Percentiles rank a stretch among this genome's conserved stretches.
These are phyloP conservation scores for Styphnolobium japonicum DNA, from an alignment of 306 rosid genomes.

Conservation along the genomic window DNA sequence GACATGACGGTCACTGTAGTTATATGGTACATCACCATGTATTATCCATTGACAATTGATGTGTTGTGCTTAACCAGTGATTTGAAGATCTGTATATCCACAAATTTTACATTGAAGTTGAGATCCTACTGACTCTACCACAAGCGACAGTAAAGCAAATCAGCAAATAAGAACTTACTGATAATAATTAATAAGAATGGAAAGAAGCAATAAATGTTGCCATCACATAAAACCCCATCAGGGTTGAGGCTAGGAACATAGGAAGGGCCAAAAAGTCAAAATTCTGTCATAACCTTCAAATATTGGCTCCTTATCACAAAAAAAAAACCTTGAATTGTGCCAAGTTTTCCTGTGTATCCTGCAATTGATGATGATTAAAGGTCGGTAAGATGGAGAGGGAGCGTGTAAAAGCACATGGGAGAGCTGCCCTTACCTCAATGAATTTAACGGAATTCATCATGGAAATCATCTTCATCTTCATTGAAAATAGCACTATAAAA, in stretches of 20 bases:
- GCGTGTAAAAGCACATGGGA: not conserved
- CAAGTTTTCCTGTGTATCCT: constrained; percentile 36
- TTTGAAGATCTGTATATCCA: constrained; percentile 26
- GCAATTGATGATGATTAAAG: constrained; percentile 19
- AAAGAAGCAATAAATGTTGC: constrained; percentile 27
- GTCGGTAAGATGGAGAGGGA: too few relatives aligned
- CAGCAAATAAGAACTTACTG: constrained; percentile 30
- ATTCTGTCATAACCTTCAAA: constrained; percentile 20
- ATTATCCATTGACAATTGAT: constrained; percentile 32
- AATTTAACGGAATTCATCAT: constrained; percentile 86
- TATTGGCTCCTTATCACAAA: not conserved
- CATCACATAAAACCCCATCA: constrained; percentile 24
- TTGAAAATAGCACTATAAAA: constrained; percentile 91
- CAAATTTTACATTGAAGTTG: constrained; percentile 31
- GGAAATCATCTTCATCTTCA: constrained; percentile 78
- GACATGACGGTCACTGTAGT: not conserved
- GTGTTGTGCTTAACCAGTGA: constrained; percentile 15
- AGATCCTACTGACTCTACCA: constrained; percentile 23
- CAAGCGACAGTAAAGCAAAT: constrained; percentile 26
- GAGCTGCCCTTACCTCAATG: constrained; percentile 33
- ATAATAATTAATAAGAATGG: constrained; percentile 31
- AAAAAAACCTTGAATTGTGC: not conserved
- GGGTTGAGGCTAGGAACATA: constrained; percentile 15
- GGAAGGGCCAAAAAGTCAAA: constrained; percentile 18
- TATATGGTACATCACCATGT: constrained; percentile 33